phyloP scores from a whole-genome alignment of 768 basidiomycete species.

The Crucibulum laeve region DNA sequence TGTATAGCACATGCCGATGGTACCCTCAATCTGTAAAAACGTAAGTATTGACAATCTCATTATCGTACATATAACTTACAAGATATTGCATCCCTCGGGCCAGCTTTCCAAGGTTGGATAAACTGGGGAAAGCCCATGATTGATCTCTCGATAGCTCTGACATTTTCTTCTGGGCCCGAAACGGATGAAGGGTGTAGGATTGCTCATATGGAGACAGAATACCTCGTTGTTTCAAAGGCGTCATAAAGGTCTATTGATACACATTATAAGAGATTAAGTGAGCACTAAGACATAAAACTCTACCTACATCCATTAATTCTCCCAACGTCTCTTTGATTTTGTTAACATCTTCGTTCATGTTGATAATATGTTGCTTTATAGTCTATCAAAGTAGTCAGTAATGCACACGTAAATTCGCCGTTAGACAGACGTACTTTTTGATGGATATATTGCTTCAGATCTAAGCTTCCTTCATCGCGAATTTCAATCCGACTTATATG shows the following conservation, averaged over 20 bases:
- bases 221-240: constrained; percentile 28
- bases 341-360: constrained; percentile 62
- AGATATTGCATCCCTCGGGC: constrained; percentile 88
- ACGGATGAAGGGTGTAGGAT: constrained; percentile 66
- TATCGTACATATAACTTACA: constrained; percentile 36
- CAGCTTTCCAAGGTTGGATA: constrained; percentile 51
- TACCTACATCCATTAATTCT: constrained; percentile 71
- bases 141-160: constrained; percentile 30
- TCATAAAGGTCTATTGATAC: constrained; percentile 25
- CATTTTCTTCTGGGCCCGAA: constrained; percentile 42
- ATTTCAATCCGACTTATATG: constrained; percentile 97
- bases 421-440: constrained; percentile 55
- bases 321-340: constrained; percentile 65
- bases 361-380: constrained; percentile 74
- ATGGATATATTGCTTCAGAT: constrained; percentile 81
- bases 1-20: constrained; percentile 72
- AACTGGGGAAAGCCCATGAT: constrained; percentile 44
- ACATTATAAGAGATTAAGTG: constrained; percentile 2
- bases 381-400: constrained; percentile 34
- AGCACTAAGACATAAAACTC: not conserved
- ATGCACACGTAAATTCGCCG: constrained; percentile 1
- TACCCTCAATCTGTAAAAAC: constrained; percentile 69
- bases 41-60: not conserved
- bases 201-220: constrained; percentile 46
- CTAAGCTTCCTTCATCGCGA: constrained; percentile 85